Percentiles rank a stretch among this genome's conserved stretches.
These are phyloP conservation scores for Alloascoidea africana DNA, from an alignment of 805 yeast species.

Conservation along the genomic window DNA sequence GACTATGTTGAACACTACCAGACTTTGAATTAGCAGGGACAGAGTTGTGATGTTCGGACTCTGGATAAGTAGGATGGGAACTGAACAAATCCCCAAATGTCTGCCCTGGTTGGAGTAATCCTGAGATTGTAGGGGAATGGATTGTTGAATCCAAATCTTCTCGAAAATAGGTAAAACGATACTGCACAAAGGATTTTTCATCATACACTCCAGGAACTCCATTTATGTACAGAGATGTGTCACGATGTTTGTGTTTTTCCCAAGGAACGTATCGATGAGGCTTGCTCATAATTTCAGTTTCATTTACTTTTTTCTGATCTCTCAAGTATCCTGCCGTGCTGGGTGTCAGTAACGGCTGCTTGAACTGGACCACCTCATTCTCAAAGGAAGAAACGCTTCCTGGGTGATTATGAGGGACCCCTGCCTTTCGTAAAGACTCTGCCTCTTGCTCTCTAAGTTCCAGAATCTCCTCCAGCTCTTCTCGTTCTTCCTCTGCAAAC, in stretches of 20 bases:
- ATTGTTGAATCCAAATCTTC: constrained; percentile 82
- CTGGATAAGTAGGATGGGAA: too few species aligned
- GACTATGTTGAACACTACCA: too few species aligned
- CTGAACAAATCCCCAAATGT: constrained; percentile 49
- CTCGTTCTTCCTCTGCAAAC: constrained; percentile 56
- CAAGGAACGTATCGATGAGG: constrained; percentile 70
- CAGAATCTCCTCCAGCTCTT: constrained; percentile 17
- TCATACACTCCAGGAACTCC: constrained; percentile 7
- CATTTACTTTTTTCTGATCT: constrained; percentile 33
- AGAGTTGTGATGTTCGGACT: too few species aligned
- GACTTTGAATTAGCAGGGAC: too few species aligned
- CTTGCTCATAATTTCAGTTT: constrained; percentile 43
- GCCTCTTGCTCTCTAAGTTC: neutral
- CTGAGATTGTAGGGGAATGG: constrained; percentile 79
- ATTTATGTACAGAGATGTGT: constrained; percentile 6
- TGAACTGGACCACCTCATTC: constrained; percentile 7
- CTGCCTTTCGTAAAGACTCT: too few species aligned
- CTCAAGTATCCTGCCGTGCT: constrained; percentile 8
- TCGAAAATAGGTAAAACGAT: constrained; percentile 82
- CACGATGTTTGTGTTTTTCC: constrained; percentile 23
- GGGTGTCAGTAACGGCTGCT: constrained; percentile 3
- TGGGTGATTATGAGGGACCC: too few species aligned
- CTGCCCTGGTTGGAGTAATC: constrained; percentile 49
- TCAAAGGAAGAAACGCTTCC: too few species aligned
- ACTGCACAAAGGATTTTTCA: constrained; percentile 31